phyloP scores from a whole-genome alignment of 257 asterid species.

The Vinca minor region DNA sequence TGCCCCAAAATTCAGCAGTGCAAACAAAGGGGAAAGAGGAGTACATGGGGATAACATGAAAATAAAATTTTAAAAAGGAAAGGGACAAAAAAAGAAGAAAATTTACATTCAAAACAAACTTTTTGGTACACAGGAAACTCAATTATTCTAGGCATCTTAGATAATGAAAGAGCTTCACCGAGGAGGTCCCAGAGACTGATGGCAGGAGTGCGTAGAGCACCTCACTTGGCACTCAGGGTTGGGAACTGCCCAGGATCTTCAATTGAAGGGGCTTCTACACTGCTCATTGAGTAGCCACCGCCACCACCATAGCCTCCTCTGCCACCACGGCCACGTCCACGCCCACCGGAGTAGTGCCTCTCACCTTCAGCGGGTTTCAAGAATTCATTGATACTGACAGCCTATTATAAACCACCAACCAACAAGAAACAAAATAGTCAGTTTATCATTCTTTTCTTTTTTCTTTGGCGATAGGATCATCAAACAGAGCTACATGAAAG shows the following conservation, averaged over 20 bases:
- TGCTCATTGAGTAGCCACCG: conserved; percentile 33
- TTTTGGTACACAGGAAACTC: conserved; percentile 20
- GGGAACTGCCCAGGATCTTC: conserved; percentile 77
- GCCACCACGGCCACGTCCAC: conserved; percentile 69
- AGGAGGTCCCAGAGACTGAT: conserved; percentile 4
- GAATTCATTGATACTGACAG: conserved; percentile 83
- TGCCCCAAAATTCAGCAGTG: conserved; percentile 2
- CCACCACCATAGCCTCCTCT: conserved; percentile 54
- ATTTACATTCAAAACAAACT: conserved; percentile 34
- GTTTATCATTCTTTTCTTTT: too few relatives aligned
- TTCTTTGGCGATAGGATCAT: too few relatives aligned
- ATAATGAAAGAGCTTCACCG: conserved; percentile 10
- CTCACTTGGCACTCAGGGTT: conserved; percentile 67
- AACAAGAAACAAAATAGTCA: not conserved
- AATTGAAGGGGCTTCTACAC: conserved; percentile 49
- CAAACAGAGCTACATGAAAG: too few relatives aligned
- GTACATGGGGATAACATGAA: conserved; percentile 13
- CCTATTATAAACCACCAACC: conserved; percentile 30
- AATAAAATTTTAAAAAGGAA: not conserved
- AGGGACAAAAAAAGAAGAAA: conserved; percentile 6
- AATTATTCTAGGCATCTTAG: conserved; percentile 29
- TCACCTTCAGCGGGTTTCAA: conserved; percentile 88
- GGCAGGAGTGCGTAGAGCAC: conserved; percentile 8
- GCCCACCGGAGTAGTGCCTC: conserved; percentile 37
- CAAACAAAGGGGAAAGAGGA: too few relatives aligned